phyloP scores from a whole-genome alignment of 1,284 basidiomycete species.

The Ganoderma meredithae region DNA sequence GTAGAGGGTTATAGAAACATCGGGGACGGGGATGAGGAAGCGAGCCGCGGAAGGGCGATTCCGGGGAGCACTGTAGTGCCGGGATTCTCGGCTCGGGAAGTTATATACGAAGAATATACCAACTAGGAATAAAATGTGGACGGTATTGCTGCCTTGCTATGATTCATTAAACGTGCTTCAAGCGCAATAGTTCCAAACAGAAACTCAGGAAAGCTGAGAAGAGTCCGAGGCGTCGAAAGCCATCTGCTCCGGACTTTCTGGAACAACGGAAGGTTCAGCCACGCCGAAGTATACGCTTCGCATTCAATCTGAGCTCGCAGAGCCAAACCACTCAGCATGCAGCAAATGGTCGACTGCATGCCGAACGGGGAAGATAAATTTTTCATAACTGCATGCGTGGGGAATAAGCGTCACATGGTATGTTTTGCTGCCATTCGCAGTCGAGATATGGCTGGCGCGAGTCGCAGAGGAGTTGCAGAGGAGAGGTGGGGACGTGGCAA shows the following conservation, averaged over 20 bases:
- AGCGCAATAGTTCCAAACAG: conserved; percentile 2
- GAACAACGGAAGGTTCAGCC: background rate
- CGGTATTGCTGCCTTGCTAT: background rate
- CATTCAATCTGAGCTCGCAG: background rate
- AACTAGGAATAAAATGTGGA: background rate
- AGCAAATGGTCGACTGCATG: background rate
- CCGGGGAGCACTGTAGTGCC: background rate
- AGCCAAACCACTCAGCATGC: background rate
- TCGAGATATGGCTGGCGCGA: background rate
- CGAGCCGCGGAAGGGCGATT: background rate
- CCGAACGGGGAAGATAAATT: background rate
- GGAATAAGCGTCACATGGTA: too few relatives aligned
- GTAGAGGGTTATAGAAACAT: background rate
- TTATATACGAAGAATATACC: background rate
- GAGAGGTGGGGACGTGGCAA: background rate
- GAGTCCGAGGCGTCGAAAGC: background rate
- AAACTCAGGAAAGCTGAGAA: background rate
- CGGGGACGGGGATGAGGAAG: background rate
- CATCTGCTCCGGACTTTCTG: background rate
- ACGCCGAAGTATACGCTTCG: background rate
- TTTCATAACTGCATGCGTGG: background rate
- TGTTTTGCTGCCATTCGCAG: background rate
- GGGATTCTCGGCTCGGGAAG: background rate
- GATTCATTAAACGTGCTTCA: background rate
- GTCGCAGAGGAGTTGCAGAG: background rate